Percentiles rank a stretch among this genome's conserved stretches.
phyloP scores from a whole-genome alignment of 2,329 filamentous ascomycete genomes.

The Bimuria novae-zelandiae region DNA sequence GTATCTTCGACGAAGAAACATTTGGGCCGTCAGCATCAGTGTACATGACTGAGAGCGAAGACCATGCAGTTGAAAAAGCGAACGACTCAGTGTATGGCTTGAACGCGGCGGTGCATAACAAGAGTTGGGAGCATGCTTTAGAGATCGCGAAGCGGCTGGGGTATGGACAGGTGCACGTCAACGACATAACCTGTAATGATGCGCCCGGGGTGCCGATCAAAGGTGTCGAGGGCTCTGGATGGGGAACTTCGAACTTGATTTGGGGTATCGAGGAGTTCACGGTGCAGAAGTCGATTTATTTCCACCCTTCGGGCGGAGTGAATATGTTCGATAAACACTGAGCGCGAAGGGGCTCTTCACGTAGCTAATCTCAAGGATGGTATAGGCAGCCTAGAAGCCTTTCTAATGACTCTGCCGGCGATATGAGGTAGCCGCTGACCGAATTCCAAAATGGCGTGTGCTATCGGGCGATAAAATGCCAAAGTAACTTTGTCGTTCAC shows the following conservation, averaged over 20 bases:
- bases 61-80: conserved; percentile 73
- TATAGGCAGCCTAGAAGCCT: too few relatives aligned
- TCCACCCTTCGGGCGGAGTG: conserved; percentile 10
- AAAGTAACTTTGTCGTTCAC: too few relatives aligned
- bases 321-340: background rate
- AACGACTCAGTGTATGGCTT: conserved; percentile 82
- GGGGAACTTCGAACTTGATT: conserved; percentile 22
- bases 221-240: conserved; percentile 23
- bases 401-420: too few relatives aligned
- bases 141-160: conserved; percentile 52
- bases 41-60: conserved; percentile 66
- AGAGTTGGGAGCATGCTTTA: conserved; percentile 57
- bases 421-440: too few relatives aligned
- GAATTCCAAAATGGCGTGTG: too few relatives aligned
- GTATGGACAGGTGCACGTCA: conserved; percentile 52
- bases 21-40: conserved; percentile 76
- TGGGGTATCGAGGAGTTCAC: conserved; percentile 27
- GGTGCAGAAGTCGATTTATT: conserved; percentile 18
- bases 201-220: conserved; percentile 14
- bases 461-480: too few relatives aligned
- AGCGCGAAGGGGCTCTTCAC: background rate
- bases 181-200: conserved; percentile 13
- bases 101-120: conserved; percentile 71
- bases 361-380: too few relatives aligned
- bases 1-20: conserved; percentile 72